A percentile compares a stretch with the other conserved stretches of the same genome.
Evolutionary conservation across 2,329 filamentous ascomycete genomes (phyloP).

Genomic region (Ceratocystiopsis brevicomis): DNA sequence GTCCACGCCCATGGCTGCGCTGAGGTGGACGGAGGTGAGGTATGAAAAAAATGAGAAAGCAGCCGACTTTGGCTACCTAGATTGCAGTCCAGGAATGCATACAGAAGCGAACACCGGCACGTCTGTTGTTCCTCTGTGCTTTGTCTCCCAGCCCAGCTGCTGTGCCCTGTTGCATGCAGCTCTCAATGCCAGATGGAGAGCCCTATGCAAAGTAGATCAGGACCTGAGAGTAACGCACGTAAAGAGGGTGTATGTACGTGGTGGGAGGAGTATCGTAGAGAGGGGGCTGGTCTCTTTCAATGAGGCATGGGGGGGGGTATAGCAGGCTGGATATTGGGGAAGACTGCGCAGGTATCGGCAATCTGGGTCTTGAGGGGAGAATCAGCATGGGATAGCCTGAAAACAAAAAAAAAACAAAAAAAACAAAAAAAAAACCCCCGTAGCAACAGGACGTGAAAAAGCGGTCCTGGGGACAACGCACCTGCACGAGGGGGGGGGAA

Average conservation of each 20-base stretch:
- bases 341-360: not conserved
- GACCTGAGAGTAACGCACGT: constrained; percentile 1
- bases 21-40: too few species aligned
- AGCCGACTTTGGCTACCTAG: too few species aligned
- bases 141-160: too few species aligned
- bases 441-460: not conserved
- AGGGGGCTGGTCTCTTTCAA: not conserved
- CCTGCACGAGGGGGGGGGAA: not conserved
- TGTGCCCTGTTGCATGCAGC: not conserved
- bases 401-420: constrained; percentile 1
- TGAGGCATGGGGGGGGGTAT: too few species aligned
- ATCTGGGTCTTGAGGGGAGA: not conserved
- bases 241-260: not conserved
- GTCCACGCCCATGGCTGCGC: constrained; percentile 20
- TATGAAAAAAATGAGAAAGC: not conserved
- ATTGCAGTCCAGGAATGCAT: too few species aligned
- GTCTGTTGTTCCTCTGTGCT: too few species aligned
- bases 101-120: too few species aligned
- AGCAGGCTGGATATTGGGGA: not conserved
- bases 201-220: not conserved
- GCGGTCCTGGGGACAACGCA: constrained; percentile 1
- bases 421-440: constrained; percentile 1
- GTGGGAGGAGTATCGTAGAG: not conserved
- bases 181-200: constrained; percentile 3
- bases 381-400: constrained; percentile 1